Evolutionary conservation across 192 early-diverging fungal genomes (phyloP), one percentile per base, ranked within the genome.

Genomic region (Linnemannia elongata): DNA sequence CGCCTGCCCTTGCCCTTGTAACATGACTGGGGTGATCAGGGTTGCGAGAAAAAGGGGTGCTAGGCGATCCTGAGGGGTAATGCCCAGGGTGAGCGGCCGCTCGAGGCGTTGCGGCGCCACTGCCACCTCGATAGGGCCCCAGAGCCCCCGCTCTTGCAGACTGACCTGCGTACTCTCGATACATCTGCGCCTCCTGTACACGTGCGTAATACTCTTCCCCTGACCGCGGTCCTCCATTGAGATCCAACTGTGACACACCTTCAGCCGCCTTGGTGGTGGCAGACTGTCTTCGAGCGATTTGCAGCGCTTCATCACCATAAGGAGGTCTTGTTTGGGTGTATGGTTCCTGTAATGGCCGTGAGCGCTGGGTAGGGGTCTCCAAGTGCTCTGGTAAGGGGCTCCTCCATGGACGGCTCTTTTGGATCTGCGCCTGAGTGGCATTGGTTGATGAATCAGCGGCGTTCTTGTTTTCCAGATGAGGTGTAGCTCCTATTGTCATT

Each of bases 201-300:
- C 79, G 36, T 20, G 6, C 33, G 17, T 73, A 33, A 41, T 72
- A 69, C 4, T 66, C 72, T 0, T 75, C 79, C 30, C 15, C 39
- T 63, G 73, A 4, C 68, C 72, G 42, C 42, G 33, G 13, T 42
- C 38, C 57, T 35, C 72, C 30, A 69, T 54, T 52, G 38, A 69
- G 35, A 30, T 75, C 73, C 44, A 81, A 63, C 12, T 69, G 57
- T 2, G 79, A 81, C 35, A 75, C 57, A 39, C 57, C 54, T 38
- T 81, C 79, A 38, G 71, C 35, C 10, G 70, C 42, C 73, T 27
- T 66, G 47, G 75, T 74, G 57, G 79, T 35, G 36, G 57, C 79
- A 6, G 78, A 73, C 35, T n/a, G 20, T 22, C 45, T 72, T 22
- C 72, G 55, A 35, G 44, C 24, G 35, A 30, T 35, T 9, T 38